A percentile compares a stretch with the other conserved stretches of the same genome.
phyloP scores from a whole-genome alignment of 1,284 basidiomycete species.

The Microbotryum intermedium region DNA sequence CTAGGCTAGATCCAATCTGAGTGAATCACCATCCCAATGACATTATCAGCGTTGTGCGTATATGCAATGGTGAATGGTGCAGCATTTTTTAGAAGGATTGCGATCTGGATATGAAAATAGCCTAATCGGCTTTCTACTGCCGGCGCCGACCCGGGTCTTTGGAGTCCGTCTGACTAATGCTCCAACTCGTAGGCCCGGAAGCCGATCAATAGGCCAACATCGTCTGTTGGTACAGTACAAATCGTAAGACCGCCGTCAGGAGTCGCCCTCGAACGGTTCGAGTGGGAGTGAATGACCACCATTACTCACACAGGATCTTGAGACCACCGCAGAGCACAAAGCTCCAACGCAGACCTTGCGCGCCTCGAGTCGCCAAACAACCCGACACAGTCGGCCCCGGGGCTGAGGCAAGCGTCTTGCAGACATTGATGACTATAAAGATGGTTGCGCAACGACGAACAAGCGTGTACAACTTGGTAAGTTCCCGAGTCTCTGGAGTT shows the following conservation, averaged over 20 bases:
- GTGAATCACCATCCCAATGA: too few species aligned
- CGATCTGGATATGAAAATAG: too few species aligned
- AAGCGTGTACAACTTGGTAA: too few species aligned
- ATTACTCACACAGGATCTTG: slow-evolving; percentile 16
- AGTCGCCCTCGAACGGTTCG: not conserved
- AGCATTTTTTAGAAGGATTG: too few species aligned
- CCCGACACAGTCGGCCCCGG: slow-evolving; percentile 21
- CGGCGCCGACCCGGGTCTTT: too few species aligned
- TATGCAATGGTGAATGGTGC: too few species aligned
- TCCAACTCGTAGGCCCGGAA: slow-evolving; percentile 16
- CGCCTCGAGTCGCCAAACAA: slow-evolving; percentile 5
- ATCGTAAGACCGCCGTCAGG: not conserved
- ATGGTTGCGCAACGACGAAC: too few species aligned
- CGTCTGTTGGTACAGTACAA: slow-evolving; percentile 2
- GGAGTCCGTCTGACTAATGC: slow-evolving; percentile 3
- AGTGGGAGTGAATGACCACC: too few species aligned
- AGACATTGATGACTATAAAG: slow-evolving; percentile 21
- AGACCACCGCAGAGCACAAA: slow-evolving; percentile 15
- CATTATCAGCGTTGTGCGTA: too few species aligned
- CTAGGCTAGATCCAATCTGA: too few species aligned
- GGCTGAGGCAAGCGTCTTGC: slow-evolving; percentile 21
- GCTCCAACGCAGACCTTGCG: slow-evolving; percentile 4
- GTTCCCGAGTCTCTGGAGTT: too few species aligned
- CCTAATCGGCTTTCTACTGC: too few species aligned
- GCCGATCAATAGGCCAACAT: slow-evolving; percentile 10